These are phyloP conservation scores for Sonneratia caseolaris DNA, from an alignment of 345 rosid genomes.

Conservation along the genomic window DNA sequence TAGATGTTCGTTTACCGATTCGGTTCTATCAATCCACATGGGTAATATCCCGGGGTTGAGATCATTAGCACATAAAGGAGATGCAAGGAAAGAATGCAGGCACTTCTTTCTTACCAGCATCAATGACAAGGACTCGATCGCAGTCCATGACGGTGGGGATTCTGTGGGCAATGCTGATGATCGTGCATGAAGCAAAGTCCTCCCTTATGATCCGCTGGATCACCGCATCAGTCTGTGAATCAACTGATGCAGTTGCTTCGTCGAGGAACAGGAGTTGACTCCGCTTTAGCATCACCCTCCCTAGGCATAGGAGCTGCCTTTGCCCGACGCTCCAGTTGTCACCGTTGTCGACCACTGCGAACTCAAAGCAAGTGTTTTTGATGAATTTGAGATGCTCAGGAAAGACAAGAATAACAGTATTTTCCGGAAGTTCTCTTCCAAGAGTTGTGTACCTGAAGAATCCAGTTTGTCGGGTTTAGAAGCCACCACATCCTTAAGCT, in stretches of 20 bases:
- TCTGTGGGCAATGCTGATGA: constrained; percentile 93
- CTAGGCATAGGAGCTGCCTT: constrained; percentile 86
- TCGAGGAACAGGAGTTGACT: constrained; percentile 78
- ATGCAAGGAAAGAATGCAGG: not conserved
- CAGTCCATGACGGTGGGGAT: constrained; percentile 98
- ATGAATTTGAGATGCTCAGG: not conserved
- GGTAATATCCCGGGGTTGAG: not conserved
- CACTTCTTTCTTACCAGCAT: constrained; percentile 40
- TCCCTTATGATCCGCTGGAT: constrained; percentile 86
- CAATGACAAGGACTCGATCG: constrained; percentile 73
- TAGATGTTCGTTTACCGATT: too few relatives aligned
- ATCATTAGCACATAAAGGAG: not conserved
- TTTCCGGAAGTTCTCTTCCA: not conserved
- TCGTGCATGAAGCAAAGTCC: constrained; percentile 72
- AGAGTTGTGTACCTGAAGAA: constrained; percentile 38
- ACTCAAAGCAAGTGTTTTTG: not conserved
- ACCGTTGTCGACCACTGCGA: constrained; percentile 79
- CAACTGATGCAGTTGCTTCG: constrained; percentile 95
- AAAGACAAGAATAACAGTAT: not conserved
- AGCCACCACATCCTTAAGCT: constrained; percentile 66
- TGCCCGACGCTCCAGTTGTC: constrained; percentile 99
- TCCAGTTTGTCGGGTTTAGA: constrained; percentile 75
- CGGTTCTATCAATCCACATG: not conserved
- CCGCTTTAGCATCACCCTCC: constrained; percentile 79
- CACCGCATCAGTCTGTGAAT: constrained; percentile 80